phyloP scores from a whole-genome alignment of 148 eudicot genomes.

The Heliosperma pusillum region DNA sequence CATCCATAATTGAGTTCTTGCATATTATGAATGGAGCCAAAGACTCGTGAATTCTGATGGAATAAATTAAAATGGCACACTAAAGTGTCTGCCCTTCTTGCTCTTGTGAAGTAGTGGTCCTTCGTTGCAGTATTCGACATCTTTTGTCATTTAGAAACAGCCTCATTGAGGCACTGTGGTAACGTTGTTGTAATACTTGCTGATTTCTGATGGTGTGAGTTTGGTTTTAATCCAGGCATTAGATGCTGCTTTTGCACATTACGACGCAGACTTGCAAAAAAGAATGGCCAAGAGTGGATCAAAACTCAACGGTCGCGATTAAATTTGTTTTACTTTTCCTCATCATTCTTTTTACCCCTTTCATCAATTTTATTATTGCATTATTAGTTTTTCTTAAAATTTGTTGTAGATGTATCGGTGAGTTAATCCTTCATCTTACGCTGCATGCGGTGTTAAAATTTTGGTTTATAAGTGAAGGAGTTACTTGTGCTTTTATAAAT shows the following conservation, averaged over 20 bases:
- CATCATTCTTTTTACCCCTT: neutral
- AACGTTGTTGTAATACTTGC: too few relatives aligned
- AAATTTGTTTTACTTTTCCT: neutral
- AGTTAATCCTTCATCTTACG: neutral
- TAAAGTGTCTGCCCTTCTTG: too few relatives aligned
- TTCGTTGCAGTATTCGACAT: too few relatives aligned
- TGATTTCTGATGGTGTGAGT: neutral
- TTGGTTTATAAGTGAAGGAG: neutral
- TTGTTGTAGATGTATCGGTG: neutral
- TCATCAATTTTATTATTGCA: neutral
- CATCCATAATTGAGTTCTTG: too few relatives aligned
- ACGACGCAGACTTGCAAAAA: constrained; percentile 70
- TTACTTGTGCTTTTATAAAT: neutral
- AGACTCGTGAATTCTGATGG: too few relatives aligned
- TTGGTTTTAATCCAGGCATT: constrained; percentile 51
- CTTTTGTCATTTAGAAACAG: too few relatives aligned
- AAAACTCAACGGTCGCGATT: constrained; percentile 51
- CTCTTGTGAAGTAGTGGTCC: too few relatives aligned
- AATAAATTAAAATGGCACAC: too few relatives aligned
- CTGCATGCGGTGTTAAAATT: constrained; percentile 7
- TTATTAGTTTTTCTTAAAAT: neutral
- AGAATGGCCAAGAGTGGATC: constrained; percentile 53
- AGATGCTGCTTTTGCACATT: constrained; percentile 91
- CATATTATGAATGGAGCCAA: too few relatives aligned
- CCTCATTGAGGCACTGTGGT: too few relatives aligned